Percentiles rank a stretch among this genome's conserved stretches.
Conservation (phyloP, 202 grass and related monocot species). For the Setaria viridis region DNA sequence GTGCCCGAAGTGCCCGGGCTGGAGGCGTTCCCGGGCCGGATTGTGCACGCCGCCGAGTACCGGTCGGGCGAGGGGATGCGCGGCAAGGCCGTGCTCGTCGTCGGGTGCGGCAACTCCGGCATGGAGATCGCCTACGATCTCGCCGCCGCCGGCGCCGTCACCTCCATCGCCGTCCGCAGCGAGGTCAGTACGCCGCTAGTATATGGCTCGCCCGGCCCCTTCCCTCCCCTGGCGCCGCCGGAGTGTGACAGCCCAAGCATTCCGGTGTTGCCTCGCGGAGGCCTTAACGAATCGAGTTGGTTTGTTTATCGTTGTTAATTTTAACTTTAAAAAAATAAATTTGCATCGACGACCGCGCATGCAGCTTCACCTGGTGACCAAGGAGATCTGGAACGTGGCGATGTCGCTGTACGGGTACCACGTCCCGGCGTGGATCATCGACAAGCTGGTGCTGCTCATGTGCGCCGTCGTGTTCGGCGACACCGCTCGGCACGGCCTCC, state of each 20-base stretch:
- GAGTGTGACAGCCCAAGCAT: too few relatives aligned
- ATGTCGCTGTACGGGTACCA: slow-evolving; percentile 59
- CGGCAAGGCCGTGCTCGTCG: slow-evolving; percentile 74
- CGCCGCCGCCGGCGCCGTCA: slow-evolving; percentile 50
- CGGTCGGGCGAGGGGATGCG: slow-evolving; percentile 30
- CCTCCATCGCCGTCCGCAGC: slow-evolving; percentile 64
- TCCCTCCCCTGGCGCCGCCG: too few relatives aligned
- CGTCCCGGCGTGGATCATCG: slow-evolving; percentile 54
- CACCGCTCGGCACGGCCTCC: slow-evolving; percentile 62
- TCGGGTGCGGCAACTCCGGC: slow-evolving; percentile 81
- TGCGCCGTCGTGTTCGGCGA: slow-evolving; percentile 68
- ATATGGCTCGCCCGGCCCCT: too few relatives aligned
- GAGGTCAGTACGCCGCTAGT: slow-evolving; percentile 44
- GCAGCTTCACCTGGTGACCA: slow-evolving; percentile 80
- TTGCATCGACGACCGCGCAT: background rate
- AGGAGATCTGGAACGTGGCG: slow-evolving; percentile 71
- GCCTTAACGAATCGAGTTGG: background rate
- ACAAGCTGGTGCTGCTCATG: slow-evolving; percentile 61
- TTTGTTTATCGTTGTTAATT: background rate
- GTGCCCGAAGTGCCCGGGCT: slow-evolving; percentile 75
- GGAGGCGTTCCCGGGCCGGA: slow-evolving; percentile 55
- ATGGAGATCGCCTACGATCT: slow-evolving; percentile 94
- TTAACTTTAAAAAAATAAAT: background rate
- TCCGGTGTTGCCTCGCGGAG: too few relatives aligned
- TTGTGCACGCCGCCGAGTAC: slow-evolving; percentile 70